A percentile compares a stretch with the other conserved stretches of the same genome.
These are phyloP conservation scores for Dysphania ambrosioides DNA, from an alignment of 148 eudicot species.

Conservation along the genomic window DNA sequence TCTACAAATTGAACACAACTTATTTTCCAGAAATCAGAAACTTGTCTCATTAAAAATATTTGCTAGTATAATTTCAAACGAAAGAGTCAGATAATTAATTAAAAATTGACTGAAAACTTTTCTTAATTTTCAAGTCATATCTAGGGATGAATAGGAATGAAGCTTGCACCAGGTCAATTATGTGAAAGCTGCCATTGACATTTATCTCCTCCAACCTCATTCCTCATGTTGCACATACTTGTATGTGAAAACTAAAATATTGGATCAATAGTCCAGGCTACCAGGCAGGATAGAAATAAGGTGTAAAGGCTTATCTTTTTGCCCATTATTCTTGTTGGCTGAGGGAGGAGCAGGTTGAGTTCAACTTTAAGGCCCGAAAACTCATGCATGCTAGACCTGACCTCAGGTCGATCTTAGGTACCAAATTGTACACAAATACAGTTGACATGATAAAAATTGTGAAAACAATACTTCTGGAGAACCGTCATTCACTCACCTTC, in stretches of 20 bases:
- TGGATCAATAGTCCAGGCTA: neutral
- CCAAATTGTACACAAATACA: neutral
- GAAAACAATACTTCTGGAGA: neutral
- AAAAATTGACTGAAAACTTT: neutral
- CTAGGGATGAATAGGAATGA: neutral
- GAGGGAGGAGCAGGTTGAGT: neutral
- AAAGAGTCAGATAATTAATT: neutral
- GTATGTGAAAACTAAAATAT: neutral
- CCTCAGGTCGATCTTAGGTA: constrained; percentile 1
- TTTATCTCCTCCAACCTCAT: neutral
- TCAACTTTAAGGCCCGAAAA: neutral
- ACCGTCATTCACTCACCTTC: constrained; percentile 45
- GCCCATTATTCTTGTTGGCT: neutral
- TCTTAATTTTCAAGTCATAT: neutral
- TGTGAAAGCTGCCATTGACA: neutral
- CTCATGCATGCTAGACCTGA: neutral
- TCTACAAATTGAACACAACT: neutral
- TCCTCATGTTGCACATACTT: neutral
- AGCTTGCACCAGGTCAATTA: neutral
- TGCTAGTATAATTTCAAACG: neutral
- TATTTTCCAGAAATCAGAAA: neutral
- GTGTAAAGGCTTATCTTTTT: neutral
- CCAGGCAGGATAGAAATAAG: constrained; percentile 3
- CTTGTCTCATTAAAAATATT: neutral
- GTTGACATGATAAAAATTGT: neutral